Evolutionary conservation across 148 eudicot genomes (phyloP).

Genomic region (Fagopyrum homotropicum): DNA sequence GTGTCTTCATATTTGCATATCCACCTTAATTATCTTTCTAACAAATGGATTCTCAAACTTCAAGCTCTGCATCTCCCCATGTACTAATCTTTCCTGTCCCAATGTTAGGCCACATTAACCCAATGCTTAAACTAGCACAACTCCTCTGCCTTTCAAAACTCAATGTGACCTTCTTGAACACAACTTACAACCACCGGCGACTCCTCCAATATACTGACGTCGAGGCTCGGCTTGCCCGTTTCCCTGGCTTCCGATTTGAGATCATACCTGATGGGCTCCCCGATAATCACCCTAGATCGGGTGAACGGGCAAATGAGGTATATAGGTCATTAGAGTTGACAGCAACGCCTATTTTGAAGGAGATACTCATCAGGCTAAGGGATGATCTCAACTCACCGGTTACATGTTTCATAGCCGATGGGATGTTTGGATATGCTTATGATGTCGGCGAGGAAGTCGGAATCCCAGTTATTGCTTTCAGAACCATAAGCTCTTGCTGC

Average conservation of each 20-base stretch:
- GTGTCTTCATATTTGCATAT: too few relatives aligned
- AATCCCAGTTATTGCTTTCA: slow-evolving; percentile 19
- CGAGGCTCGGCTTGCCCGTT: slow-evolving; percentile 16
- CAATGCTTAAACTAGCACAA: slow-evolving; percentile 34
- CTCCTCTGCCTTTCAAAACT: slow-evolving; percentile 23
- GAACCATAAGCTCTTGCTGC: slow-evolving; percentile 20
- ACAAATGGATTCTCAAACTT: too few relatives aligned
- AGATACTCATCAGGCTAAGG: slow-evolving; percentile 9
- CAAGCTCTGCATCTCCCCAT: slow-evolving; percentile 17
- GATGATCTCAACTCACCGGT: background rate
- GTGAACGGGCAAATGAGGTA: slow-evolving; percentile 14
- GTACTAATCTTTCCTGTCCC: slow-evolving; percentile 30
- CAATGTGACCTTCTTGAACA: slow-evolving; percentile 27
- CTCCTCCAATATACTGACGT: slow-evolving; percentile 18
- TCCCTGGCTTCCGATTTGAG: slow-evolving; percentile 16
- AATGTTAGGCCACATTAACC: slow-evolving; percentile 23
- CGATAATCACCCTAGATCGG: slow-evolving; percentile 17
- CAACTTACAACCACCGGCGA: slow-evolving; percentile 18
- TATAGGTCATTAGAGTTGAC: background rate
- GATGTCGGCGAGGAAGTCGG: slow-evolving; percentile 18
- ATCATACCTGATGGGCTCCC: slow-evolving; percentile 21
- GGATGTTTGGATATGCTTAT: slow-evolving; percentile 15
- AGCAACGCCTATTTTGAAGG: slow-evolving; percentile 5
- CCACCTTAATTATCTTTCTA: too few relatives aligned
- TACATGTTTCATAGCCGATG: slow-evolving; percentile 23